These are phyloP conservation scores for Coemansia asiatica DNA, from an alignment of 192 early-diverging fungal genomes.

Conservation along the genomic window DNA sequence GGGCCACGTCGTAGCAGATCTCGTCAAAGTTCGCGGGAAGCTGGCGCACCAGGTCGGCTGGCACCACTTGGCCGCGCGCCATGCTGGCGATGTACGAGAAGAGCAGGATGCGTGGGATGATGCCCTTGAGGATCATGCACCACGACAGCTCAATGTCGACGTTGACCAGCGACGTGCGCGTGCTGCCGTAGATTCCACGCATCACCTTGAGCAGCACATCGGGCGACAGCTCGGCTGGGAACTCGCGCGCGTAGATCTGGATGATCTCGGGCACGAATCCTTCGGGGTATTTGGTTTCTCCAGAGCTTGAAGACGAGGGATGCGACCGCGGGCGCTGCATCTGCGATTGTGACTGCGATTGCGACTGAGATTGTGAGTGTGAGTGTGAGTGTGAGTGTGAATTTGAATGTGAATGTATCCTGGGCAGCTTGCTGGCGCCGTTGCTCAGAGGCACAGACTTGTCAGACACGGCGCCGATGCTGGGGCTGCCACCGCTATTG, in stretches of 20 bases:
- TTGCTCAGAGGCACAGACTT: constrained; percentile 7
- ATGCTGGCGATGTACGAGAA: constrained; percentile 49
- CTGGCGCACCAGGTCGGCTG: constrained; percentile 33
- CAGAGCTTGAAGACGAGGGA: neutral
- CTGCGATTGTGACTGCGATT: neutral
- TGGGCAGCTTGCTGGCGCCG: neutral
- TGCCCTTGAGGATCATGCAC: constrained; percentile 54
- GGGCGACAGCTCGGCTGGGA: constrained; percentile 40
- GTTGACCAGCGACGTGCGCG: constrained; percentile 49
- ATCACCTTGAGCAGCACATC: constrained; percentile 42
- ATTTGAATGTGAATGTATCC: too few species aligned
- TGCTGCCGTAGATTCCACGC: constrained; percentile 44
- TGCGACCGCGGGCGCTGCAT: constrained; percentile 1
- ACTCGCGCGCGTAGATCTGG: constrained; percentile 37
- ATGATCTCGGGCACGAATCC: constrained; percentile 46
- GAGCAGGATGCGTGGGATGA: constrained; percentile 43
- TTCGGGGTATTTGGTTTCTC: constrained; percentile 13
- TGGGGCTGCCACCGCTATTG: constrained; percentile 17
- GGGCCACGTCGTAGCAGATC: constrained; percentile 47
- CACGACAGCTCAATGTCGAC: constrained; percentile 49
- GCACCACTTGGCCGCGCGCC: constrained; percentile 43
- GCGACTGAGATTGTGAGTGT: too few species aligned
- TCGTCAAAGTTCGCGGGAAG: constrained; percentile 50
- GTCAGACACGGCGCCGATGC: constrained; percentile 14
- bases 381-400: too few species aligned